Evolutionary conservation across 164 flowering plant species (phyloP).

Genomic region (Vitis labrusca): DNA sequence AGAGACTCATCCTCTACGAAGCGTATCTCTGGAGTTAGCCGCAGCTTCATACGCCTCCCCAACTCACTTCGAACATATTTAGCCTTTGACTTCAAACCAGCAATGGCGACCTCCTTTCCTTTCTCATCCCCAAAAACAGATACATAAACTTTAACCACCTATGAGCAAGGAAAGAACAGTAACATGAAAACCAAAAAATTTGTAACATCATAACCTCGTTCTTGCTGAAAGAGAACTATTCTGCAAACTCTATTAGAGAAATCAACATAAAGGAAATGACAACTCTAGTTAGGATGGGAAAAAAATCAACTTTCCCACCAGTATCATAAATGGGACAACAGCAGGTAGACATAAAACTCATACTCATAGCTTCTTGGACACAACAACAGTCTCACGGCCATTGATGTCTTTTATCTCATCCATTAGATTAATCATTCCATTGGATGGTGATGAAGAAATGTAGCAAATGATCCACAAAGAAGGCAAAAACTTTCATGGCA

Average conservation of each 20-base stretch:
- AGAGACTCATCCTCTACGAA: slow-evolving; percentile 88
- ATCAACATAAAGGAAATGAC: no score
- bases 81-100: slow-evolving; percentile 89
- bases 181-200: neutral
- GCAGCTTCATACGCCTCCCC: slow-evolving; percentile 89
- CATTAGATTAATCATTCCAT: neutral
- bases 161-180: slow-evolving; percentile 1
- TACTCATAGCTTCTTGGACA: neutral
- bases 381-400: neutral
- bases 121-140: slow-evolving; percentile 96
- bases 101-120: slow-evolving; percentile 84
- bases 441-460: neutral
- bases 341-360: neutral
- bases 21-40: slow-evolving; percentile 90
- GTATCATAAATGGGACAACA: no score
- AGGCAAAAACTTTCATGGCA: no score
- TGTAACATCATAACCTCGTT: no score
- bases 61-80: slow-evolving; percentile 80
- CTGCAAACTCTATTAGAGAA: no score
- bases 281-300: no score
- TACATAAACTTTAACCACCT: slow-evolving; percentile 96
- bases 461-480: neutral
- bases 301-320: no score
- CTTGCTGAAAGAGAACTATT: no score
- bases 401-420: neutral